Conservation (phyloP, 2,329 filamentous ascomycete species). For the Aspergillus nomiae region DNA sequence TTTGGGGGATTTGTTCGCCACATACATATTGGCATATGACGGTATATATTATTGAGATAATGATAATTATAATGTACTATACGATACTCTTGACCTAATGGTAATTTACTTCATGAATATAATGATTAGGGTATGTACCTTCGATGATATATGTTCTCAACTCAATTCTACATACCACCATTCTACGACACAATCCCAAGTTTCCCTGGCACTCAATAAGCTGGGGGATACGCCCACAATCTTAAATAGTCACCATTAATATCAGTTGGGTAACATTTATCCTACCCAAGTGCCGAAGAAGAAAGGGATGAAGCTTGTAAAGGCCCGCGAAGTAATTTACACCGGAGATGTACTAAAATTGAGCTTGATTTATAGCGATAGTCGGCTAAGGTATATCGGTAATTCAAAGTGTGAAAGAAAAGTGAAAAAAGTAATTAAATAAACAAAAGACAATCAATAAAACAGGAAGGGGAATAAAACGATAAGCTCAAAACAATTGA, state of each 20-base stretch:
- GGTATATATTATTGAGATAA: conserved; percentile 7
- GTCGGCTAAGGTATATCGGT: conserved; percentile 22
- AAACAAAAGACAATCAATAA: conserved; percentile 19
- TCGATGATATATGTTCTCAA: background rate
- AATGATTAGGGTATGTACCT: background rate
- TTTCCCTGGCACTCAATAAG: background rate
- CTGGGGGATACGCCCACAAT: background rate
- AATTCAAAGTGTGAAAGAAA: conserved; percentile 10
- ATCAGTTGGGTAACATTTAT: background rate
- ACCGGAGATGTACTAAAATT: background rate
- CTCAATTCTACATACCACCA: background rate
- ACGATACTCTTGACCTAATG: background rate
- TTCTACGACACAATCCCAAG: background rate
- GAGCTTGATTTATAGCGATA: conserved; percentile 14
- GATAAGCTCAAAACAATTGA: conserved; percentile 16
- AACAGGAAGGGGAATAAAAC: conserved; percentile 37
- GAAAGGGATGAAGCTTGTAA: background rate
- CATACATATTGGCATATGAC: conserved; percentile 8
- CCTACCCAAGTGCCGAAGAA: background rate
- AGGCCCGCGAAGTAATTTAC: background rate
- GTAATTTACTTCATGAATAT: background rate
- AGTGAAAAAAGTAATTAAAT: conserved; percentile 3
- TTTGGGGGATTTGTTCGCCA: background rate
- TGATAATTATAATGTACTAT: conserved; percentile 5
- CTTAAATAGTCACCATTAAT: background rate